A percentile compares a stretch with the other conserved stretches of the same genome.
Conservation (phyloP, 1,139 yeast species). For the Pichia sp. region DNA sequence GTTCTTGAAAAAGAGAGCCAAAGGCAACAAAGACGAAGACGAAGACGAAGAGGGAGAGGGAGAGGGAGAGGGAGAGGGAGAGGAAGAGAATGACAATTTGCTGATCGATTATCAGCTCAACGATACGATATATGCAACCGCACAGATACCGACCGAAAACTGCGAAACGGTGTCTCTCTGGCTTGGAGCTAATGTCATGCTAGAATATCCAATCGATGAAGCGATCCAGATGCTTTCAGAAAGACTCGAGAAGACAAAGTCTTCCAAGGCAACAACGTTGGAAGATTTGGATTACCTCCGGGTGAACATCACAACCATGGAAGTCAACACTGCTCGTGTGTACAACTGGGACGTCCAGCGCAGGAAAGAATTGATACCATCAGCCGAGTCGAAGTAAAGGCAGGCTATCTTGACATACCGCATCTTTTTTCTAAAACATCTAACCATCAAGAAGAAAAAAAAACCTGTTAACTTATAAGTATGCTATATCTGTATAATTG, state of each 20-base stretch:
- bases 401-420: neutral
- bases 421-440: neutral
- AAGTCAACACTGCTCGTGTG: constrained; percentile 91
- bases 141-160: constrained; percentile 56
- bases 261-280: constrained; percentile 55
- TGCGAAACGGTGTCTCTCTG: constrained; percentile 65
- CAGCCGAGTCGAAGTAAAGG: neutral
- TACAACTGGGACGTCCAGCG: constrained; percentile 95
- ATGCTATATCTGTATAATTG: neutral
- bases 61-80: constrained; percentile 10
- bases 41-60: too few species aligned
- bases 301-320: constrained; percentile 95
- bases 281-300: constrained; percentile 87
- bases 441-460: neutral
- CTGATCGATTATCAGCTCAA: constrained; percentile 83
- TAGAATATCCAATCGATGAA: constrained; percentile 87
- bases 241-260: constrained; percentile 60
- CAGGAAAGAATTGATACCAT: constrained; percentile 35
- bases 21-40: constrained; percentile 33
- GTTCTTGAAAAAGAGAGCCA: constrained; percentile 45
- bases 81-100: constrained; percentile 35
- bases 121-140: constrained; percentile 86
- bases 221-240: constrained; percentile 66
- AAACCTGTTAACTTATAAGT: neutral
- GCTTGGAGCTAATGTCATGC: constrained; percentile 98